Percentiles rank a stretch among this genome's conserved stretches.
Evolutionary conservation across 2,329 filamentous ascomycete genomes (phyloP).

Genomic region (Ophiostoma tasmaniense): DNA sequence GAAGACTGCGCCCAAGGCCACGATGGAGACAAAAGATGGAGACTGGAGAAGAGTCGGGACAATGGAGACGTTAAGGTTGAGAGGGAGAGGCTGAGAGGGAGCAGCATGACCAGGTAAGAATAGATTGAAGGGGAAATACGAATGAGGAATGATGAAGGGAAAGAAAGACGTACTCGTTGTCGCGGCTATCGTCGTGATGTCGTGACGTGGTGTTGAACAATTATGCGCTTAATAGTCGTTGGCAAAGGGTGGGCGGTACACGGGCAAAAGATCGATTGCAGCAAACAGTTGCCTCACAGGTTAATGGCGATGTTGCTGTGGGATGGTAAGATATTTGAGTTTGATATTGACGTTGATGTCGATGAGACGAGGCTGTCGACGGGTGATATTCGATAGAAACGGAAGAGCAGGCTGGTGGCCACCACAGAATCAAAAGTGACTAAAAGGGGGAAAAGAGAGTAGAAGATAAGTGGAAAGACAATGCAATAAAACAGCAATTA

Average conservation of each 20-base stretch:
- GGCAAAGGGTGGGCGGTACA: too few relatives aligned
- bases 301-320: too few relatives aligned
- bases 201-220: background rate
- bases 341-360: background rate
- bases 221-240: too few relatives aligned
- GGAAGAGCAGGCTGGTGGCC: background rate
- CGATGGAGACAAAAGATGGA: conserved; percentile 1
- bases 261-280: too few relatives aligned
- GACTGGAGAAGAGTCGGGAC: background rate
- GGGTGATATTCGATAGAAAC: background rate
- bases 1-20: background rate
- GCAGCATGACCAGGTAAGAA: background rate
- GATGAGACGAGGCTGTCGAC: background rate
- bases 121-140: background rate
- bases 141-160: background rate
- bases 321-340: too few relatives aligned
- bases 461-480: background rate
- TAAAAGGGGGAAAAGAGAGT: background rate
- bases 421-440: too few relatives aligned
- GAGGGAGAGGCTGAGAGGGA: background rate
- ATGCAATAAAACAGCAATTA: background rate
- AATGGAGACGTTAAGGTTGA: background rate
- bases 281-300: too few relatives aligned
- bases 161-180: background rate
- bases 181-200: background rate